Conservation (phyloP, 495 filamentous ascomycete species). For the Jackrogersella minutella region DNA sequence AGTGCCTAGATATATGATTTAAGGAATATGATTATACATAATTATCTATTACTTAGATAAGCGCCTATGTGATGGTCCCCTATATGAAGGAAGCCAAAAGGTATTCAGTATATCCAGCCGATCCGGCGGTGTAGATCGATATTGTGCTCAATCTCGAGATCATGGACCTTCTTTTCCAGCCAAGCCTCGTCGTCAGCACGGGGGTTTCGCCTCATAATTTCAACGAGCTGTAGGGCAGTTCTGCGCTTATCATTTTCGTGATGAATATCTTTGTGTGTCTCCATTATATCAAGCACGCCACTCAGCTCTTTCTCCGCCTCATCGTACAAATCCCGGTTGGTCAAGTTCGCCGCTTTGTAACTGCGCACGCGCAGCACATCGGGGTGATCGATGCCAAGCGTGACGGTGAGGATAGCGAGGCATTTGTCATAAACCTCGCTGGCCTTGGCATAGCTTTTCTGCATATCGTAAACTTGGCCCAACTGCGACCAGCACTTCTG, state of each 20-base stretch:
- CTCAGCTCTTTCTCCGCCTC: constrained; percentile 3
- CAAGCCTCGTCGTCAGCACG: background rate
- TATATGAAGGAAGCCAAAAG: background rate
- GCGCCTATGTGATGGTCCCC: background rate
- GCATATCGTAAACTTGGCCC: constrained; percentile 2
- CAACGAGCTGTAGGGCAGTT: background rate
- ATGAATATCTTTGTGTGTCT: background rate
- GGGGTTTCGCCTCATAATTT: background rate
- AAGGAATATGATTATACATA: background rate
- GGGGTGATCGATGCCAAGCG: background rate
- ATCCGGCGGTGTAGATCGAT: background rate
- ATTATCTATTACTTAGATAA: background rate
- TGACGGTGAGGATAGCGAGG: background rate
- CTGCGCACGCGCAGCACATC: background rate
- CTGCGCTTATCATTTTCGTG: constrained; percentile 5
- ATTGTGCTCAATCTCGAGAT: background rate
- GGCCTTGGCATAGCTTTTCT: background rate
- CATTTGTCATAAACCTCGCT: constrained; percentile 2
- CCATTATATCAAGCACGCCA: background rate
- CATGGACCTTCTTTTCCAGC: background rate
- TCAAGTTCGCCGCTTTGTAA: background rate
- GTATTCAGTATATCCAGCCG: background rate
- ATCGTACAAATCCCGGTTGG: background rate
- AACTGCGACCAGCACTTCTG: constrained; percentile 5
- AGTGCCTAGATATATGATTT: background rate